phyloP scores from a whole-genome alignment of 306 rosid species.

The Medicago lupulina region DNA sequence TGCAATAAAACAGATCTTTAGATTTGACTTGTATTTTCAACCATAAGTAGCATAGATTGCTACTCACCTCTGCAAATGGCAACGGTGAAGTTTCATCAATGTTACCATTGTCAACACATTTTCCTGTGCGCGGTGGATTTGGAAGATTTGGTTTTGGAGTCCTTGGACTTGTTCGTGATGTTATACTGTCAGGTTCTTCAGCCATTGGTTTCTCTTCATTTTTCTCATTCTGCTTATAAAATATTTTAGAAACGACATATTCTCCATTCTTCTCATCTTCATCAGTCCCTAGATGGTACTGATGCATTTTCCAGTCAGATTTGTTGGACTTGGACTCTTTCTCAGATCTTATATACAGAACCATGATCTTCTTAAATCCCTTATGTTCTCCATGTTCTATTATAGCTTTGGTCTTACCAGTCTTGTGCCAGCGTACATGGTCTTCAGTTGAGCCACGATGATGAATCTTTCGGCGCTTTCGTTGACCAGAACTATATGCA shows the following conservation, averaged over 20 bases:
- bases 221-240: conserved; percentile 60
- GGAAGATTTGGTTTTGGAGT: conserved; percentile 77
- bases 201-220: conserved; percentile 46
- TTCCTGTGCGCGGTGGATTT: conserved; percentile 64
- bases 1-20: background rate
- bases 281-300: conserved; percentile 82
- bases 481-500: conserved; percentile 81
- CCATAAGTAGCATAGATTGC: conserved; percentile 27
- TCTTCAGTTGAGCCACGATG: conserved; percentile 47
- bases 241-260: conserved; percentile 80
- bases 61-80: conserved; percentile 55
- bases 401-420: conserved; percentile 56
- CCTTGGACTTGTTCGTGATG: conserved; percentile 64
- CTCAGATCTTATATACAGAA: conserved; percentile 66
- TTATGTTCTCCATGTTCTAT: conserved; percentile 52
- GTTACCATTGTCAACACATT: conserved; percentile 39
- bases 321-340: conserved; percentile 68
- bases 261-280: conserved; percentile 82
- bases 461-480: conserved; percentile 64
- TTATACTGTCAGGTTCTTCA: conserved; percentile 52
- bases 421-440: conserved; percentile 62
- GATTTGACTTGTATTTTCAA: conserved; percentile 8
- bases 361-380: conserved; percentile 91
- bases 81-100: conserved; percentile 43
- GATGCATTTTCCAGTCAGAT: conserved; percentile 89